Conservation (phyloP, 2,329 filamentous ascomycete species). For the Aplosporella prunicola region DNA sequence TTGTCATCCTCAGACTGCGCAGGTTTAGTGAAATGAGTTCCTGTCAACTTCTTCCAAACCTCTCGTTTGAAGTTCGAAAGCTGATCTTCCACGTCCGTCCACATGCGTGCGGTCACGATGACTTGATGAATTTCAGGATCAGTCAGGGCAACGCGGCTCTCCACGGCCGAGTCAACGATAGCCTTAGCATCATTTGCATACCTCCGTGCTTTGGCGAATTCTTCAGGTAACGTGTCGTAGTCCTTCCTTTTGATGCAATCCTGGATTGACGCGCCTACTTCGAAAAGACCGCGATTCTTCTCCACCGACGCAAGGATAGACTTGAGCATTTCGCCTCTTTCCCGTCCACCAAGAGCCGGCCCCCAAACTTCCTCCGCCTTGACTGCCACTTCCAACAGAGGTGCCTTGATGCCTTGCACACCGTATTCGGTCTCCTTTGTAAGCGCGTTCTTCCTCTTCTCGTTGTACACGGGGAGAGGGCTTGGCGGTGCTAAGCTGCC, state of each 20-base stretch:
- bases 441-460: constrained; percentile 78
- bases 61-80: constrained; percentile 81
- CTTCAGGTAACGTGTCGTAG: constrained; percentile 77
- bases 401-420: constrained; percentile 59
- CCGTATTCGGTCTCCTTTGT: constrained; percentile 64
- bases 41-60: constrained; percentile 71
- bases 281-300: constrained; percentile 70
- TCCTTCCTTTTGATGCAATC: constrained; percentile 87
- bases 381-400: constrained; percentile 78
- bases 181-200: constrained; percentile 70
- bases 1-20: constrained; percentile 40
- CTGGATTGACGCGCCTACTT: constrained; percentile 65
- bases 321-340: constrained; percentile 83
- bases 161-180: constrained; percentile 50
- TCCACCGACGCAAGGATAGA: constrained; percentile 66
- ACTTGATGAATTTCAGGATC: constrained; percentile 80
- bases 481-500: constrained; percentile 27
- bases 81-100: constrained; percentile 85
- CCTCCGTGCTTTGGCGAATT: constrained; percentile 73
- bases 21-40: constrained; percentile 49
- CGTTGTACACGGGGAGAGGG: constrained; percentile 26
- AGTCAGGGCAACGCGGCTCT: constrained; percentile 47
- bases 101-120: constrained; percentile 83
- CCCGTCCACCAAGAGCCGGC: constrained; percentile 78
- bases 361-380: constrained; percentile 98